Conservation (phyloP, 129 eudicot genomes). For the Chrysanthemum seticuspe region DNA sequence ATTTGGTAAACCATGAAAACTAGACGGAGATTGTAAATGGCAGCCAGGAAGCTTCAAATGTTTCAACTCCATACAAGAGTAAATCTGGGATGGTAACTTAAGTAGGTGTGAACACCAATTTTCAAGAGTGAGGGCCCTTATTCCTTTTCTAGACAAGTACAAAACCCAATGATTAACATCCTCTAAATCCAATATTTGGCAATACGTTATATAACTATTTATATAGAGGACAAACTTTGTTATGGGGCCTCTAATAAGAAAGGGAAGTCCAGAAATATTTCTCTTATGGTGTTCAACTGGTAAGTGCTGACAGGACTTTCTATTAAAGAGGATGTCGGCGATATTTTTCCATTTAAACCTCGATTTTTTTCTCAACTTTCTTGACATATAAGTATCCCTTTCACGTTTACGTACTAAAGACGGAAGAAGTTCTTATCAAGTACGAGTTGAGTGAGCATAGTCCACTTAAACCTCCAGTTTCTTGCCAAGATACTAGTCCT, state of each 20-base stretch:
- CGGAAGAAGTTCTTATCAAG: no score
- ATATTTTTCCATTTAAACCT: conserved; percentile 15
- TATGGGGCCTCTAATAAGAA: neutral
- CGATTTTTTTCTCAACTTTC: neutral
- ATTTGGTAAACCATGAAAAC: conserved; percentile 12
- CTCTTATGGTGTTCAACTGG: no score
- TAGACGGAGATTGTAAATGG: neutral
- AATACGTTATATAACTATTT: neutral
- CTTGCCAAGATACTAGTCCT: conserved; percentile 1
- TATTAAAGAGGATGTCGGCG: neutral
- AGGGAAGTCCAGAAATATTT: neutral
- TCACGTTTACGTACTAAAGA: no score
- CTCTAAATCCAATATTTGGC: neutral
- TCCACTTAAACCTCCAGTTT: no score
- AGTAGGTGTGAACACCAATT: neutral
- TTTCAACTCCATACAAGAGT: neutral
- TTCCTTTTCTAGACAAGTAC: neutral
- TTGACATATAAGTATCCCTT: neutral
- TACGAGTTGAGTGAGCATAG: no score
- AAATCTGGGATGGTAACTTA: no score
- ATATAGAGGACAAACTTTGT: neutral
- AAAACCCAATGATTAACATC: neutral
- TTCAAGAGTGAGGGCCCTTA: neutral
- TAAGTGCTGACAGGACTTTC: neutral
- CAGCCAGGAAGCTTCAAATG: neutral